Conservation (phyloP, 345 rosid genomes). For the Moringa oleifera region DNA sequence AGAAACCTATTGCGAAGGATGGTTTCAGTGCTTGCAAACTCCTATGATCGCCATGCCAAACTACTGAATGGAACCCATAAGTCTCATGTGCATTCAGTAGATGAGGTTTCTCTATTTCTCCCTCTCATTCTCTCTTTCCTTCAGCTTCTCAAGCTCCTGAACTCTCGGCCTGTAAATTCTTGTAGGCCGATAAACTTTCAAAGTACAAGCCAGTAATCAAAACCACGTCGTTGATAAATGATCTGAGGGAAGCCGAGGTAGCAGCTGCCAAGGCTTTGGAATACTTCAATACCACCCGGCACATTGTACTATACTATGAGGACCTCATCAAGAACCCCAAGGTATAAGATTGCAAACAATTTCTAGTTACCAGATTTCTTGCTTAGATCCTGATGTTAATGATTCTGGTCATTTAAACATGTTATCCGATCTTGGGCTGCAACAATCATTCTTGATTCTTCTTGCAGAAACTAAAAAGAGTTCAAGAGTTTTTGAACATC, state of each 20-base stretch:
- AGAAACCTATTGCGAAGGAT: constrained; percentile 74
- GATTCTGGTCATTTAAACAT: not conserved
- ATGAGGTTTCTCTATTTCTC: constrained; percentile 50
- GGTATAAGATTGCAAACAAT: constrained; percentile 31
- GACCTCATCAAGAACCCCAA: constrained; percentile 56
- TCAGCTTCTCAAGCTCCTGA: constrained; percentile 13
- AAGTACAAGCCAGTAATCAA: constrained; percentile 74
- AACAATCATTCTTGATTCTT: not conserved
- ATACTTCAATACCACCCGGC: constrained; percentile 69
- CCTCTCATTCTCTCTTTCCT: not conserved
- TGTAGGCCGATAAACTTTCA: constrained; percentile 74
- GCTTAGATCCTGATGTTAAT: too few relatives aligned
- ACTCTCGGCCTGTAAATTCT: constrained; percentile 12
- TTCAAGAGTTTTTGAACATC: constrained; percentile 66
- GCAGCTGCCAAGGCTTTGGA: constrained; percentile 50
- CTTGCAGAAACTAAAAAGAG: constrained; percentile 68
- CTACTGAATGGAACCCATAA: constrained; percentile 90
- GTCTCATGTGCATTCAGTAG: constrained; percentile 90
- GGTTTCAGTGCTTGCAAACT: constrained; percentile 84
- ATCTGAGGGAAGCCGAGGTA: constrained; percentile 56
- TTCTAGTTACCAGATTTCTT: too few relatives aligned
- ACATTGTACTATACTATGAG: constrained; percentile 74
- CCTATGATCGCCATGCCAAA: constrained; percentile 81
- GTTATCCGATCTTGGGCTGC: not conserved
- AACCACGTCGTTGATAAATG: constrained; percentile 54